Conservation (phyloP, 1,284 basidiomycete genomes). For the Stygiomarasmius scandens region DNA sequence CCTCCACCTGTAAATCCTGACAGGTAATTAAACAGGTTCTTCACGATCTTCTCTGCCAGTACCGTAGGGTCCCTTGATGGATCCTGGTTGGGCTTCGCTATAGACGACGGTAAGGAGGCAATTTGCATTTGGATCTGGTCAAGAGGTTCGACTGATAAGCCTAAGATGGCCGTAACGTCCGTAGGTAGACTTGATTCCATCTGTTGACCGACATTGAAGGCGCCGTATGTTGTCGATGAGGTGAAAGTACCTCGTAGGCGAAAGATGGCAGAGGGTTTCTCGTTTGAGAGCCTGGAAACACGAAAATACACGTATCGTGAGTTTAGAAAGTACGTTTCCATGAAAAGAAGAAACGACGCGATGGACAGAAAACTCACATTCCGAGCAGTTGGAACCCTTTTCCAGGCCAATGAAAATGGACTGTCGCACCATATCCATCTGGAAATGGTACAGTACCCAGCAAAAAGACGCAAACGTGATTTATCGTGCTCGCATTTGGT, state of each 20-base stretch:
- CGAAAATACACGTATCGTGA: background rate
- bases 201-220: conserved; percentile 47
- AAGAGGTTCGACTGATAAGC: conserved; percentile 72
- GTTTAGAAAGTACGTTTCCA: background rate
- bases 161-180: conserved; percentile 70
- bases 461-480: conserved; percentile 89
- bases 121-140: conserved; percentile 58
- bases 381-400: conserved; percentile 88
- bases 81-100: conserved; percentile 28
- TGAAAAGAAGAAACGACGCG: no score
- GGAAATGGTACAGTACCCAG: conserved; percentile 88
- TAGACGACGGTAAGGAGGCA: conserved; percentile 43
- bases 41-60: conserved; percentile 68
- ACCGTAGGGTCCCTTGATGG: conserved; percentile 33
- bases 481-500: conserved; percentile 75
- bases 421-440: conserved; percentile 85
- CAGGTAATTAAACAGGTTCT: conserved; percentile 83
- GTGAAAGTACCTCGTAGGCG: conserved; percentile 74
- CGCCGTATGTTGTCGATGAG: conserved; percentile 54
- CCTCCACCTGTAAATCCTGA: conserved; percentile 70
- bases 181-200: conserved; percentile 25
- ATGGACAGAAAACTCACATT: conserved; percentile 58
- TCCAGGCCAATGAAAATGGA: conserved; percentile 90
- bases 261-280: conserved; percentile 92
- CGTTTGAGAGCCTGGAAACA: conserved; percentile 76